Base-by-base conservation (phyloP, 768 basidiomycete genomes). In the Agaricus sinodeliciosus region DNA sequence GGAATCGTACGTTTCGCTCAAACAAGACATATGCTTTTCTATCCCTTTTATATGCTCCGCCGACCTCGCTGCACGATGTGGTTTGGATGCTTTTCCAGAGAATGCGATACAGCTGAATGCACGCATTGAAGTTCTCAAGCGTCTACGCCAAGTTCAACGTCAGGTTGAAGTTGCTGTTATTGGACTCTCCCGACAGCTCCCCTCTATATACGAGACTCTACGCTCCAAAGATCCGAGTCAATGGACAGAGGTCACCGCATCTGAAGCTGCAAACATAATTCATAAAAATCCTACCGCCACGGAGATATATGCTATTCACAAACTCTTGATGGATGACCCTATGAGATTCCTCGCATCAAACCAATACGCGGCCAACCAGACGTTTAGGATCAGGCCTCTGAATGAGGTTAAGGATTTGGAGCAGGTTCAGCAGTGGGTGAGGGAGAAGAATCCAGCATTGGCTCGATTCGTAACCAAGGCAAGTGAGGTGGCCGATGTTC, bases 301-400 rank as follows among this genome's bases (percentile, higher is more conserved):
- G 50, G 58, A 65, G 35, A 65, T 71, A 9, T 72, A 80, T 48
- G 75, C 73, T n/a, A 64, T 81, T 0, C 89, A 94, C 66, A 80
- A 79, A 55, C 76, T 77, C 57, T 69, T 94, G 57, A 81, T 90
- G 76, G 64, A 69, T 6, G 62, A 75, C 16, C 60, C 78, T 2
- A 42, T 70, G 8, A 67, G 78, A 34, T 94, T 84, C 58, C 63
- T 82, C 15, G 76, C 82, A 3, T 66, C 76, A 18, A 61, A 67
- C 9, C 58, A 66, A 41, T 85, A 85, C 61, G 65, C 77, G 22
- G 56, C 66, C 18, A 67, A 67, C 3, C 80, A 82, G 53, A 66
- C 58, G 0, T 87, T 91, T 67, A 59, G 71, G 40, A 78, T 93
- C 27, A 82, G 90, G 2, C 87, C 90, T 0, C 63, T 66, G 43